Base-by-base conservation (phyloP, 1,284 basidiomycete species). In the Hemileia vastatrix region DNA sequence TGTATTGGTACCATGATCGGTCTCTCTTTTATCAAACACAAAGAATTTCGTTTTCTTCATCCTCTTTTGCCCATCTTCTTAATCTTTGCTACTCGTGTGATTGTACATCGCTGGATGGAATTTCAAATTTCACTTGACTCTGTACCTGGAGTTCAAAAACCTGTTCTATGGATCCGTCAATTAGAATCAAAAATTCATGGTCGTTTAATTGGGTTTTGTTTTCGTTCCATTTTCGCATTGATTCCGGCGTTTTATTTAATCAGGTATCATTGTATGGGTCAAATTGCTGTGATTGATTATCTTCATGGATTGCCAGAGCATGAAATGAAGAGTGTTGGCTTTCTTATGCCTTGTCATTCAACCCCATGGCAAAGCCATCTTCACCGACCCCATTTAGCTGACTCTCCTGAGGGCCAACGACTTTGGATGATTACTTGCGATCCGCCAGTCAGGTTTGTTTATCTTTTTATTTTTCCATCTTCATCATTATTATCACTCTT, bases 301-400 rank as follows among this genome's bases (percentile, higher is more conserved):
- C 21, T 77, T 66, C 19, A 67, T 52, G 1, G 56, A 60, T 1
- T 85, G 27, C 80, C 83, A 1, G 63, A 76, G 19, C 68, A 78
- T 18, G 78, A 82, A n/a, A 73, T 84, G 19, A 78, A 77, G 4
- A 83, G 84, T 6, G 77, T 95, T 13, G 91, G 88, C 1, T 86
- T 90, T 65, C 77, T 97, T 18, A 94, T 92, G 88, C 95, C 95
- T 2, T 99, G 95, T 69, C 95, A 99, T 77, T 95, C 91, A n/a
- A 91, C 88, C 0, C 94, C 94, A 2, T 94, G 91, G 81, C 87
- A 91, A 71, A 86, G 90, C 3, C 87, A 92, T 76, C 76, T 98
- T 19, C 94, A 98, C 72, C 79, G 83, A 32, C 77, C 80, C 11
- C 80, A 84, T 44, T 78, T 86, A 5, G 70, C 69, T 45, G 21